Conservation (phyloP, 148 eudicot species). For the Salicornia ramosissima region DNA sequence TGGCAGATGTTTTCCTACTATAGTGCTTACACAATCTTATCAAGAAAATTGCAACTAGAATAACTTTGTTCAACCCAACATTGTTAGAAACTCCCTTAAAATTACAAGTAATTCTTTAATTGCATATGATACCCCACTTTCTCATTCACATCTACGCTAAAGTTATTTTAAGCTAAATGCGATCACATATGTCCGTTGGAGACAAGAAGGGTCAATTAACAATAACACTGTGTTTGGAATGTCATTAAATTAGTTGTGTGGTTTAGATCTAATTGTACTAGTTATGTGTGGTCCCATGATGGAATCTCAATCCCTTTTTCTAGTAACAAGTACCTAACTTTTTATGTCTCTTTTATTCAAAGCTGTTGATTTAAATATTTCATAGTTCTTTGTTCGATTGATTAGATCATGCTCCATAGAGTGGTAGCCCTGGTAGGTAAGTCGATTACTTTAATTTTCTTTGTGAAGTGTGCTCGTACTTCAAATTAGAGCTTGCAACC, state of each 20-base stretch:
- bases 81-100: no score
- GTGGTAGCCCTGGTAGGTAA: conserved; percentile 29
- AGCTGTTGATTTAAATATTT: conserved; percentile 3
- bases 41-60: background rate
- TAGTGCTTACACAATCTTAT: no score
- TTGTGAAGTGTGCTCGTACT: background rate
- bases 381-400: conserved; percentile 11
- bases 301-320: background rate
- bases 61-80: background rate
- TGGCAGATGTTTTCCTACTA: no score
- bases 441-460: background rate
- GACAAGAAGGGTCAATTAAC: background rate
- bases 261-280: background rate
- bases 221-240: background rate
- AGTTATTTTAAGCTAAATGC: background rate
- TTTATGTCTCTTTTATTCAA: conserved; percentile 6
- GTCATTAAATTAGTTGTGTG: background rate
- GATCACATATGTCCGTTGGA: background rate
- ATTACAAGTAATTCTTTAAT: background rate
- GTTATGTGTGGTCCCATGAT: conserved; percentile 14
- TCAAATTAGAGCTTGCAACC: no score
- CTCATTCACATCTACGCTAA: background rate
- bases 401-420: conserved; percentile 13
- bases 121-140: background rate
- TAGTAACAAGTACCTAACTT: background rate